Conservation (phyloP, 768 basidiomycete genomes). For the Piloderma croceum region DNA sequence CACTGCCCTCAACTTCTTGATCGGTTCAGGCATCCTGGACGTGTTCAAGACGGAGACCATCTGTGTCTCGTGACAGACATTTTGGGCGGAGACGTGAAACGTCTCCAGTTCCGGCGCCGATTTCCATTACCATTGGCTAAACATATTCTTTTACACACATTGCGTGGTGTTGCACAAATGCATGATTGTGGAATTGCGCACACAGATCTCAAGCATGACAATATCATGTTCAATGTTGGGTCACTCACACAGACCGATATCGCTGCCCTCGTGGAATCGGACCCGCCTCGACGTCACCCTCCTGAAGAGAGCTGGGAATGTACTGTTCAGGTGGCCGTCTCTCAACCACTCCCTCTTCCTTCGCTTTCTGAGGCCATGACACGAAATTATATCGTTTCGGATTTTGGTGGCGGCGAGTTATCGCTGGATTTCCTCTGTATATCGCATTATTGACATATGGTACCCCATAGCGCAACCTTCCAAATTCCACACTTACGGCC, state of each 20-base stretch:
- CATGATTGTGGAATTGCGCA: slow-evolving; percentile 19
- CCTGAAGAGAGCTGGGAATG: slow-evolving; percentile 13
- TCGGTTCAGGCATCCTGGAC: slow-evolving; percentile 18
- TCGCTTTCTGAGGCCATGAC: slow-evolving; percentile 10
- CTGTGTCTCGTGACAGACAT: slow-evolving; percentile 20
- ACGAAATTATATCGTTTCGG: slow-evolving; percentile 13
- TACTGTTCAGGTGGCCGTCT: slow-evolving; percentile 16
- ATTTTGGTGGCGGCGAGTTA: slow-evolving; percentile 12
- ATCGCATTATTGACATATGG: slow-evolving; percentile 10
- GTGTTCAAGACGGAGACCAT: slow-evolving; percentile 20
- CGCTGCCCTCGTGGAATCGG: slow-evolving; percentile 8
- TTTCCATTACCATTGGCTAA: slow-evolving; percentile 16
- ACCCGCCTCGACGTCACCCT: slow-evolving; percentile 12
- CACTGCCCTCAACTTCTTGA: slow-evolving; percentile 14
- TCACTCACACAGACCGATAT: slow-evolving; percentile 5
- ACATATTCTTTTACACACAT: slow-evolving; percentile 13
- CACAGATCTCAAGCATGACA: slow-evolving; percentile 23
- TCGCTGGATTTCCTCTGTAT: background rate
- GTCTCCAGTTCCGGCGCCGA: no score
- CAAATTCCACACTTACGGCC: no score
- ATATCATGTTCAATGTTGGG: slow-evolving; percentile 15
- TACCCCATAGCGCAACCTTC: slow-evolving; percentile 4
- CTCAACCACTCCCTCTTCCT: slow-evolving; percentile 15
- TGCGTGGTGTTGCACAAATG: slow-evolving; percentile 11
- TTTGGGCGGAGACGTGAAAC: background rate